Evolutionary conservation across 2,329 filamentous ascomycete species (phyloP).

Genomic region (Fusarium transvaalense): DNA sequence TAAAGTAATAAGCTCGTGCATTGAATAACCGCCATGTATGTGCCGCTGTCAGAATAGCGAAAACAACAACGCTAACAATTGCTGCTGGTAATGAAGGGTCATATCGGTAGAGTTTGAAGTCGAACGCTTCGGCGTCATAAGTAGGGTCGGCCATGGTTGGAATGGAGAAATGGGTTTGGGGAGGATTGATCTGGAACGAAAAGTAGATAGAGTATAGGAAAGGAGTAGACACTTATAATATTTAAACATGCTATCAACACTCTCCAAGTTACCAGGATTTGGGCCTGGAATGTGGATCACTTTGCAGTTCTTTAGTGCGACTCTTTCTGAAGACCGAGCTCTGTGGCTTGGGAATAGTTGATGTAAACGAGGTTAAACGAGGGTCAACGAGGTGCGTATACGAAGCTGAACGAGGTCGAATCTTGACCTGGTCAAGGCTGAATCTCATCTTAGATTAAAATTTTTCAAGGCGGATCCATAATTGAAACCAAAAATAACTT

Average conservation of each 20-base stretch:
- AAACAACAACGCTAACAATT: slow-evolving; percentile 1
- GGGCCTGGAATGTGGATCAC: neutral
- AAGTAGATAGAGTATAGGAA: too few species aligned
- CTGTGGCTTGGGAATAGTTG: neutral
- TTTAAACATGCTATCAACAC: too few species aligned
- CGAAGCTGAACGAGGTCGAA: neutral
- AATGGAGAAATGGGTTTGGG: neutral
- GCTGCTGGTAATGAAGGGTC: slow-evolving; percentile 10
- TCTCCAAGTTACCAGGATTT: neutral
- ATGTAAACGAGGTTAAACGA: neutral
- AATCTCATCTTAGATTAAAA: neutral
- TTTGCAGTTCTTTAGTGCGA: neutral
- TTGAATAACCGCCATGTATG: slow-evolving; percentile 9
- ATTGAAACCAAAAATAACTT: neutral
- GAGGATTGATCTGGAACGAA: neutral
- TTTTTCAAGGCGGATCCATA: neutral
- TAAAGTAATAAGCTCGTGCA: slow-evolving; percentile 15
- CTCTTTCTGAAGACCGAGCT: neutral
- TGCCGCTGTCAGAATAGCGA: neutral
- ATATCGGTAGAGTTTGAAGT: slow-evolving; percentile 25
- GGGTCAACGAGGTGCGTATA: neutral
- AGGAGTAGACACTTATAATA: neutral
- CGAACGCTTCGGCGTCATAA: neutral
- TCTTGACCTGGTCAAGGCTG: neutral
- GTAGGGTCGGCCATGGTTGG: neutral